Evolutionary conservation across 2,329 filamentous ascomycete species (phyloP), one percentile per base, ranked within the genome.

Genomic region (Fusarium sp.): DNA sequence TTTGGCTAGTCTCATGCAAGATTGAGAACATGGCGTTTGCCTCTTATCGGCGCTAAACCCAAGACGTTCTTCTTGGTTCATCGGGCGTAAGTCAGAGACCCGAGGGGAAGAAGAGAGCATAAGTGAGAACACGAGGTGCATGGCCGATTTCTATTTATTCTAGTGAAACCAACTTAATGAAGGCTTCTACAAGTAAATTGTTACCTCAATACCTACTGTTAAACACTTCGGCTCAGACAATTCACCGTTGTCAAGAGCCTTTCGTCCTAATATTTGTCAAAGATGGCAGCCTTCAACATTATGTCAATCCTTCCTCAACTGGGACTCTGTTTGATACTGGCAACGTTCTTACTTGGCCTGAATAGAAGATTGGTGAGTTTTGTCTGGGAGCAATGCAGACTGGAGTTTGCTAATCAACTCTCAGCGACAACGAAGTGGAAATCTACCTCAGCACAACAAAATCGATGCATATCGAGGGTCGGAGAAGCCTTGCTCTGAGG

Each of bases 1-100:
- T 37, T 5, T 16, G n/a, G 10, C 9, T 62, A 62, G 59, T 27
- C 20, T 62, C 59, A 62, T 62, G 59, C 59, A 50, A 62, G 59
- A 62, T 62, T 50, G 59, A 62, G 59, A 62, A 9, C 59, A 43
- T 62, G 59, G 37, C 37, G 57, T 30, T 18, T 27, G 13, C 27
- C 39, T 30, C 57, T n/a, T 20, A 60, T 60, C 25, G 13, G n/a
- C 37, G 37, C 37, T 60, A 43, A 41, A 41, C 57, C 57, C 11
- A 6, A 41, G 57, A 30, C 7, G 23, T 16, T 25, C 20, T 25
- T 57, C n/a, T 25, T 5, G 32, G 32, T 2, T 39, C 6, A 23
- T 37, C 34, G 23, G 54, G 39, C 23, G 54, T 34, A 37, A 5
- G 20, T 0, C 16, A 18, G 54, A 58, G 54, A 58, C 8, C 14